These are phyloP conservation scores for Sarocladium kiliense DNA, from an alignment of 2,329 filamentous ascomycete genomes.

Conservation along the genomic window DNA sequence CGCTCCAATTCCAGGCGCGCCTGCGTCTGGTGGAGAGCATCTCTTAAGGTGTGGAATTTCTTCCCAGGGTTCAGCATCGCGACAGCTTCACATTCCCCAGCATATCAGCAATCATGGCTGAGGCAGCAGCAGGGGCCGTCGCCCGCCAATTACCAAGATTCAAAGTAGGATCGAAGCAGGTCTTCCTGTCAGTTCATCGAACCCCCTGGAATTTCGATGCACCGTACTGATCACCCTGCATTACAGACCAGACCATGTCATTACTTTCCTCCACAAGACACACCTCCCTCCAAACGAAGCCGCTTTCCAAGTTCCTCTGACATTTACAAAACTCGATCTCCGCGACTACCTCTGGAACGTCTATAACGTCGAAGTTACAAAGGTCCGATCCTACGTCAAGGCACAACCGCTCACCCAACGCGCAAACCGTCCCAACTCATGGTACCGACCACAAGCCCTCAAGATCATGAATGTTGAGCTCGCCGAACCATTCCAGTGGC, in stretches of 20 bases:
- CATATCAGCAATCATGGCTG: slow-evolving; percentile 28
- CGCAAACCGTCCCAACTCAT: slow-evolving; percentile 43
- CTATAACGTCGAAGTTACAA: slow-evolving; percentile 69
- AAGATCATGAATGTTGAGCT: slow-evolving; percentile 98
- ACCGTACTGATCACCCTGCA: background rate
- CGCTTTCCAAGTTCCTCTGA: slow-evolving; percentile 83
- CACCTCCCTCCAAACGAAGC: slow-evolving; percentile 74
- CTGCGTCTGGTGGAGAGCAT: background rate
- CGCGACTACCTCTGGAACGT: slow-evolving; percentile 89
- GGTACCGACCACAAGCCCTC: slow-evolving; percentile 64
- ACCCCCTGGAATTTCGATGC: background rate
- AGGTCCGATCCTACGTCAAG: slow-evolving; percentile 74
- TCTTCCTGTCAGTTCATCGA: slow-evolving; percentile 47
- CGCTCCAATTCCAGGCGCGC: background rate
- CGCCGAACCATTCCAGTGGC: slow-evolving; percentile 83
- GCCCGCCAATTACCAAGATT: slow-evolving; percentile 37
- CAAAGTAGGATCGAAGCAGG: slow-evolving; percentile 46
- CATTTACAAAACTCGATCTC: slow-evolving; percentile 93
- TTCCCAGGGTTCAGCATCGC: slow-evolving; percentile 1
- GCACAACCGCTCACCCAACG: slow-evolving; percentile 52
- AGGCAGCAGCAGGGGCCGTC: slow-evolving; percentile 28
- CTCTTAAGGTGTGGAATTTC: slow-evolving; percentile 6
- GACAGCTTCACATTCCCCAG: slow-evolving; percentile 1
- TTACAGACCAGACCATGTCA: slow-evolving; percentile 70
- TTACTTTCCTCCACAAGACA: slow-evolving; percentile 71